Conservation (phyloP, 1,284 basidiomycete genomes). For the Cerrena zonata region DNA sequence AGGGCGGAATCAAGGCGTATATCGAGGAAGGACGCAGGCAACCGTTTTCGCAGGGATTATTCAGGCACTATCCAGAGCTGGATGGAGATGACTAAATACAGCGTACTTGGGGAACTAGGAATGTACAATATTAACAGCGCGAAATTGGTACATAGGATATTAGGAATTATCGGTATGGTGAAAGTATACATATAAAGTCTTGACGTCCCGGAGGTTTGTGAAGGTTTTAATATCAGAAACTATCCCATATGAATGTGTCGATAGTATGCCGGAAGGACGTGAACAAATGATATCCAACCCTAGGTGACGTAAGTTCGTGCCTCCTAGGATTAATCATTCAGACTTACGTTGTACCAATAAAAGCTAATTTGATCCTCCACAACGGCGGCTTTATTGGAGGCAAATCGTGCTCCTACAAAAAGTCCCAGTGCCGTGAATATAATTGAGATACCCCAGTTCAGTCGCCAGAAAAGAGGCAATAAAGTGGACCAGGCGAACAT, state of each 20-base stretch:
- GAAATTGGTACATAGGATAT: background rate
- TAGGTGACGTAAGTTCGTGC: background rate
- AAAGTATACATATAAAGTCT: too few relatives aligned
- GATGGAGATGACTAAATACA: conserved; percentile 29
- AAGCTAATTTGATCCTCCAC: conserved; percentile 16
- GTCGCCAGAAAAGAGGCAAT: conserved; percentile 6
- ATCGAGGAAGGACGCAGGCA: conserved; percentile 35
- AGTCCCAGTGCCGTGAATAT: conserved; percentile 10
- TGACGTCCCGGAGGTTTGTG: too few relatives aligned
- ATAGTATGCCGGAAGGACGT: conserved; percentile 12
- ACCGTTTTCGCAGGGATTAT: conserved; percentile 37
- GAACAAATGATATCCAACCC: conserved; percentile 16
- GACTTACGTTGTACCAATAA: conserved; percentile 19
- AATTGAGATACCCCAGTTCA: background rate
- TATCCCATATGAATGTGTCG: conserved; percentile 5
- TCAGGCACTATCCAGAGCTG: conserved; percentile 43
- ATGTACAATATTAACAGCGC: background rate
- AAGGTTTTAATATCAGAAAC: too few relatives aligned
- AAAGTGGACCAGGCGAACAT: conserved; percentile 10
- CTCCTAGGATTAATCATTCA: background rate
- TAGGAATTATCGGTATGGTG: too few relatives aligned
- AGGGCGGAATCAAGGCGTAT: conserved; percentile 38
- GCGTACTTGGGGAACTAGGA: background rate
- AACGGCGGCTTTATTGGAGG: conserved; percentile 6
- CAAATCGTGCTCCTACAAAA: conserved; percentile 12